These are phyloP conservation scores for Globisporangium irregulare DNA, from an alignment of 352 stramenopile species.

Conservation along the genomic window DNA sequence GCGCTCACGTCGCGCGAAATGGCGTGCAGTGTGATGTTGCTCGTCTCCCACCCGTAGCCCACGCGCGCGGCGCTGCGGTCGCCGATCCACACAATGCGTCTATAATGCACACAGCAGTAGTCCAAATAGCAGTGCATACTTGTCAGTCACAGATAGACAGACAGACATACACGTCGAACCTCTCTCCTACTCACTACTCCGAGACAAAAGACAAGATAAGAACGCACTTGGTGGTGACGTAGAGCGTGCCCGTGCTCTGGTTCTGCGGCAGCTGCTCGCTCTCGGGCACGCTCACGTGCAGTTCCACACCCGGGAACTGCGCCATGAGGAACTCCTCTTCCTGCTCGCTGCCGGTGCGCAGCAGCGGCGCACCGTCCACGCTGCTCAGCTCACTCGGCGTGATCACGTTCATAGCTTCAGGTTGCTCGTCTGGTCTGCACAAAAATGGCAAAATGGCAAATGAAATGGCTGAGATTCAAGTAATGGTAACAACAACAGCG, in stretches of 20 bases:
- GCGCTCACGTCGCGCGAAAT: constrained; percentile 66
- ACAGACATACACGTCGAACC: too few relatives aligned
- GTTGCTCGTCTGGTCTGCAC: background rate
- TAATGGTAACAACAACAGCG: too few relatives aligned
- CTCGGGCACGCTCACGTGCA: constrained; percentile 26
- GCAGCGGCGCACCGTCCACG: constrained; percentile 41
- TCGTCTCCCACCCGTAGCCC: constrained; percentile 77
- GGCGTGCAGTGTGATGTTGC: constrained; percentile 63
- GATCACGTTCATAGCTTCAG: constrained; percentile 49
- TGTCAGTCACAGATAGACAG: background rate
- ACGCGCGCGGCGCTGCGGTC: constrained; percentile 30
- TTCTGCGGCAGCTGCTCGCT: constrained; percentile 28
- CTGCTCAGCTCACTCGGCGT: constrained; percentile 36
- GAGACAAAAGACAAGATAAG: background rate
- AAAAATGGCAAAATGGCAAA: too few relatives aligned
- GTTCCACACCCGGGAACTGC: constrained; percentile 41
- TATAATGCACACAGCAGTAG: constrained; percentile 10
- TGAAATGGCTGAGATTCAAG: too few relatives aligned
- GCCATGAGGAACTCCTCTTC: constrained; percentile 66
- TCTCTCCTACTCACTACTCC: too few relatives aligned
- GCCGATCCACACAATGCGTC: constrained; percentile 66
- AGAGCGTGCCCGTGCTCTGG: constrained; percentile 27
- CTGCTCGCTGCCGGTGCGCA: constrained; percentile 44
- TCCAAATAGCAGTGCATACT: background rate
- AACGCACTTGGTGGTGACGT: constrained; percentile 38